These are phyloP conservation scores for Lagenidium giganteum DNA, from an alignment of 352 stramenopile species.

Conservation along the genomic window DNA sequence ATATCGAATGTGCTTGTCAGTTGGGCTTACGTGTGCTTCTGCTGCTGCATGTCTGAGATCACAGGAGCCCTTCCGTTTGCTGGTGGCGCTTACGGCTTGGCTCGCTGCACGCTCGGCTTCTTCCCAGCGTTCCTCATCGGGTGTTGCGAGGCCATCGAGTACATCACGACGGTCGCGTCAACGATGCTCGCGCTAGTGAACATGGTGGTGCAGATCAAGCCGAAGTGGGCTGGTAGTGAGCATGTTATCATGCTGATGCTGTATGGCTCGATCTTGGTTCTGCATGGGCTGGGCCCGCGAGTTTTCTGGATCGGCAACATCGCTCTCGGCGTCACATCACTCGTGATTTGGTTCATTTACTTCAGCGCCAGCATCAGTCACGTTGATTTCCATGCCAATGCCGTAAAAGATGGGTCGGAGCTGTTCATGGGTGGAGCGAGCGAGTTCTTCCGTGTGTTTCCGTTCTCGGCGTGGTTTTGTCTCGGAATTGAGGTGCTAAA, in stretches of 20 bases:
- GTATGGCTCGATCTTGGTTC: slow-evolving; percentile 5
- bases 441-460: slow-evolving; percentile 8
- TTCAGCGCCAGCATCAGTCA: slow-evolving; percentile 5
- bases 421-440: slow-evolving; percentile 4
- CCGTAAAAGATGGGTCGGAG: too few species aligned
- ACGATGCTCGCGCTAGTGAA: neutral
- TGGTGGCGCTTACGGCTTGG: slow-evolving; percentile 7
- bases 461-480: slow-evolving; percentile 11
- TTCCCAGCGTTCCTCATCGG: slow-evolving; percentile 1
- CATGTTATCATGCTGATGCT: slow-evolving; percentile 9
- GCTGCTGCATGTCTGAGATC: slow-evolving; percentile 8
- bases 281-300: slow-evolving; percentile 6
- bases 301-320: slow-evolving; percentile 4
- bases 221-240: neutral
- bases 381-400: slow-evolving; percentile 1
- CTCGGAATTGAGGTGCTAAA: slow-evolving; percentile 13
- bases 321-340: neutral
- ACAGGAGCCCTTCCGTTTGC: slow-evolving; percentile 12
- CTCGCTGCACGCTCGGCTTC: slow-evolving; percentile 3
- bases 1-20: too few species aligned
- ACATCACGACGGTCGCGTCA: slow-evolving; percentile 1
- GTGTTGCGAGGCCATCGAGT: slow-evolving; percentile 3
- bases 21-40: slow-evolving; percentile 9
- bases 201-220: neutral
- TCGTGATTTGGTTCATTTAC: slow-evolving; percentile 6